Percentiles rank a stretch among this genome's conserved stretches.
These are phyloP conservation scores for Vaccinium macrocarpon DNA, from an alignment of 148 eudicot genomes.

Conservation along the genomic window DNA sequence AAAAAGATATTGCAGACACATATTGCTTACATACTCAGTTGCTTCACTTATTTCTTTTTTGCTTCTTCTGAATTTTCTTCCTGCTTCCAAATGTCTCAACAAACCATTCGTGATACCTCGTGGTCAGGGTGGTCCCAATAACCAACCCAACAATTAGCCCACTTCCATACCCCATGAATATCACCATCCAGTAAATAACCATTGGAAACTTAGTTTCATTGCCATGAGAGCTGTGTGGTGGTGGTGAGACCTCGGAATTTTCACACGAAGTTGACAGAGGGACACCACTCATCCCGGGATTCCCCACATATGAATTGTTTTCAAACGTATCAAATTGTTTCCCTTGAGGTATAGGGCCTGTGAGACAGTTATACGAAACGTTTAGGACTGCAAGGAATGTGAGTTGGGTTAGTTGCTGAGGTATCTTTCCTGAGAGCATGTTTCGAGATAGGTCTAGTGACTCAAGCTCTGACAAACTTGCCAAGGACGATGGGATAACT, in stretches of 20 bases:
- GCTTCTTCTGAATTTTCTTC: not conserved
- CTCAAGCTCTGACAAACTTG: not conserved
- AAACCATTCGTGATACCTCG: not conserved
- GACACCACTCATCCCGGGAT: slow-evolving; percentile 23
- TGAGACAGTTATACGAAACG: not conserved
- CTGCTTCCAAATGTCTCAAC: not conserved
- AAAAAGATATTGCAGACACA: not conserved
- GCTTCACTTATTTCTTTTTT: not conserved
- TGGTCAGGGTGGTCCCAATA: slow-evolving; percentile 12
- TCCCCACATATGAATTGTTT: not conserved
- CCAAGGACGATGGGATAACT: not conserved
- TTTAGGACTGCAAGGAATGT: not conserved
- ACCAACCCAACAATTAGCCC: slow-evolving; percentile 27
- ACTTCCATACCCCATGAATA: slow-evolving; percentile 21
- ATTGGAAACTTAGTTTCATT: slow-evolving; percentile 2
- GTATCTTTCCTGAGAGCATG: not conserved
- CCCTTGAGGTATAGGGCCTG: not conserved
- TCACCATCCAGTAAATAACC: slow-evolving; percentile 29
- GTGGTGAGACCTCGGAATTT: not conserved
- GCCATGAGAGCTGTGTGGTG: not conserved
- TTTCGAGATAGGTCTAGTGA: not conserved
- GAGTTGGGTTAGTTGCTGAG: not conserved
- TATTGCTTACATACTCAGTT: not conserved
- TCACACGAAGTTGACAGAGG: slow-evolving; percentile 11
- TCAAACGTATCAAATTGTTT: not conserved